Evolutionary conservation across 257 asterid species (phyloP).

Genomic region (Salvia hispanica): DNA sequence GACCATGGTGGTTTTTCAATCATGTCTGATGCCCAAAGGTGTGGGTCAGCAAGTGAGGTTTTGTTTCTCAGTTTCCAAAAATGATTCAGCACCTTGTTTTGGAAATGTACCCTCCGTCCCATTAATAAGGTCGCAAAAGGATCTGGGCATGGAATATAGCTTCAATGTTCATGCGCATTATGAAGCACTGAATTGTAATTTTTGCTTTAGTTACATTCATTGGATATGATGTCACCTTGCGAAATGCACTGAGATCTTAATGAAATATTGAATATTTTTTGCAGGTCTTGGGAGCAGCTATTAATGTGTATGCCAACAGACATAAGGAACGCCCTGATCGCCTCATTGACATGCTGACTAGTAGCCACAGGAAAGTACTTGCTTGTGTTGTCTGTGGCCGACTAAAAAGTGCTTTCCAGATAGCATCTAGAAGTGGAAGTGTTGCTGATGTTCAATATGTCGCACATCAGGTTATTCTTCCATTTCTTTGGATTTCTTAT

Average conservation of each 20-base stretch:
- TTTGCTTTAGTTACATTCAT: slow-evolving; percentile 3
- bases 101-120: background rate
- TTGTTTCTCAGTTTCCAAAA: slow-evolving; percentile 10
- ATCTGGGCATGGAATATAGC: background rate
- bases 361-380: slow-evolving; percentile 97
- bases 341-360: slow-evolving; percentile 95
- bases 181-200: slow-evolving; percentile 6
- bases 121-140: no score
- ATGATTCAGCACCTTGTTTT: slow-evolving; percentile 6
- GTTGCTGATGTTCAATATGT: slow-evolving; percentile 98
- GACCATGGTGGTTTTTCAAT: background rate
- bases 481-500: slow-evolving; percentile 19
- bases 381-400: slow-evolving; percentile 99
- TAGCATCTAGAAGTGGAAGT: slow-evolving; percentile 97
- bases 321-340: slow-evolving; percentile 99
- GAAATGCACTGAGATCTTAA: slow-evolving; percentile 4
- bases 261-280: slow-evolving; percentile 23
- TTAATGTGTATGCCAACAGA: slow-evolving; percentile 91
- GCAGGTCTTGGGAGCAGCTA: slow-evolving; percentile 96
- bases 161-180: slow-evolving; percentile 16
- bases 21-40: background rate
- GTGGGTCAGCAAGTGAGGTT: background rate
- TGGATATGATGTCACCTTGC: slow-evolving; percentile 18
- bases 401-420: slow-evolving; percentile 95
- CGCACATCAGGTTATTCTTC: slow-evolving; percentile 83